phyloP scores from a whole-genome alignment of 352 stramenopile species.

The Sclerospora graminicola region DNA sequence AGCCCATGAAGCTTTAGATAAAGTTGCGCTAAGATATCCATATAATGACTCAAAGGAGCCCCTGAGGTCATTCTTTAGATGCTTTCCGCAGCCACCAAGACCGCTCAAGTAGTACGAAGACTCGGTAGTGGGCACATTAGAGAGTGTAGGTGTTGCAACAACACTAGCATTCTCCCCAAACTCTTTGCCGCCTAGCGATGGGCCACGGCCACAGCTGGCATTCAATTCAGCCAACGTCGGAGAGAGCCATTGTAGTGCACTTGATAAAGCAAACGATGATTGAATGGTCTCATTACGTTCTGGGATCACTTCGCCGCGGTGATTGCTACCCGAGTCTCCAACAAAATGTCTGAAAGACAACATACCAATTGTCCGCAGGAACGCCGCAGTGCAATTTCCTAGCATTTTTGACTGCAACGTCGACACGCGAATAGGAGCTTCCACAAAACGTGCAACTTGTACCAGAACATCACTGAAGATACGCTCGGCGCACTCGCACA shows the following conservation, averaged over 20 bases:
- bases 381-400: conserved; percentile 61
- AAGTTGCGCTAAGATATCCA: conserved; percentile 52
- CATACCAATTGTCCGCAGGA: conserved; percentile 67
- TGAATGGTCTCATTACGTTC: conserved; percentile 49
- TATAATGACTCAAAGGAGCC: conserved; percentile 83
- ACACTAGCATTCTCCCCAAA: conserved; percentile 28
- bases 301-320: conserved; percentile 25
- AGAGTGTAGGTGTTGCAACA: conserved; percentile 8
- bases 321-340: conserved; percentile 32
- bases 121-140: conserved; percentile 15
- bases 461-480: conserved; percentile 82
- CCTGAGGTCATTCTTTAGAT: conserved; percentile 65
- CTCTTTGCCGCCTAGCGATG: conserved; percentile 24
- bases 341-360: conserved; percentile 71
- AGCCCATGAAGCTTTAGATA: conserved; percentile 80
- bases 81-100: conserved; percentile 70
- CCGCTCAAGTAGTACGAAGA: conserved; percentile 64
- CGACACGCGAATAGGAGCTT: conserved; percentile 65
- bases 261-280: conserved; percentile 62
- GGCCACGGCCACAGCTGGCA: conserved; percentile 13
- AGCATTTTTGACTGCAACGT: conserved; percentile 66
- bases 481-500: conserved; percentile 68
- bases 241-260: conserved; percentile 66
- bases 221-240: conserved; percentile 29
- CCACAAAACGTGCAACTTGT: conserved; percentile 71